These are phyloP conservation scores for Rhynchospora tenuis DNA, from an alignment of 176 grass and related monocot species.

Conservation along the genomic window DNA sequence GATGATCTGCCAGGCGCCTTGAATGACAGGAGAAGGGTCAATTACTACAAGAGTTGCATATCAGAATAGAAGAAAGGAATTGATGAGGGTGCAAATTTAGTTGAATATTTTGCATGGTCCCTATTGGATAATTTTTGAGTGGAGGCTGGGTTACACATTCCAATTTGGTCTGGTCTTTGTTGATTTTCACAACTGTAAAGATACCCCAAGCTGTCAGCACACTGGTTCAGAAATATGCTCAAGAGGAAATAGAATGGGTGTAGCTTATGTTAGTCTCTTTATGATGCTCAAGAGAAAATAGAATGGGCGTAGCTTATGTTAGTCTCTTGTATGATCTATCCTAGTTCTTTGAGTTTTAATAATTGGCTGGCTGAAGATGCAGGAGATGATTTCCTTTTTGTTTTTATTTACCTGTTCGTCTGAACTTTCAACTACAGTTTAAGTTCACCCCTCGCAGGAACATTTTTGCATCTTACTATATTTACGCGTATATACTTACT, in stretches of 20 bases:
- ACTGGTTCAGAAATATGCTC: constrained; percentile 23
- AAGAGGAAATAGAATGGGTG: neutral
- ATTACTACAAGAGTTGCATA: constrained; percentile 27
- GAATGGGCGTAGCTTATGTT: too few relatives aligned
- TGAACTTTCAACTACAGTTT: neutral
- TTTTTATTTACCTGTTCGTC: neutral
- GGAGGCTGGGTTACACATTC: constrained; percentile 19
- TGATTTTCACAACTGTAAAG: constrained; percentile 8
- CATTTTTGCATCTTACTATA: neutral
- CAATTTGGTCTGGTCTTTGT: constrained; percentile 19
- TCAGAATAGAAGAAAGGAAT: constrained; percentile 19
- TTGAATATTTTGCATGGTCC: constrained; percentile 31
- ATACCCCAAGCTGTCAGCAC: constrained; percentile 15
- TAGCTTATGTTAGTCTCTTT: too few relatives aligned
- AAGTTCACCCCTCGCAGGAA: neutral
- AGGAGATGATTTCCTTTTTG: too few relatives aligned
- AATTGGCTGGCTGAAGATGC: too few relatives aligned
- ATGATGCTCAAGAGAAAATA: too few relatives aligned
- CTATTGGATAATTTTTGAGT: constrained; percentile 30
- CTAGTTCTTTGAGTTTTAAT: too few relatives aligned
- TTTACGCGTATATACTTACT: neutral
- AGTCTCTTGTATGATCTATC: too few relatives aligned
- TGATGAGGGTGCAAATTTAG: constrained; percentile 24
- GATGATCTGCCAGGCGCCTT: neutral
- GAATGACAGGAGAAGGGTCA: constrained; percentile 17